Evolutionary conservation across 2,329 filamentous ascomycete species (phyloP).

Genomic region (Pseudonectria foliicola): DNA sequence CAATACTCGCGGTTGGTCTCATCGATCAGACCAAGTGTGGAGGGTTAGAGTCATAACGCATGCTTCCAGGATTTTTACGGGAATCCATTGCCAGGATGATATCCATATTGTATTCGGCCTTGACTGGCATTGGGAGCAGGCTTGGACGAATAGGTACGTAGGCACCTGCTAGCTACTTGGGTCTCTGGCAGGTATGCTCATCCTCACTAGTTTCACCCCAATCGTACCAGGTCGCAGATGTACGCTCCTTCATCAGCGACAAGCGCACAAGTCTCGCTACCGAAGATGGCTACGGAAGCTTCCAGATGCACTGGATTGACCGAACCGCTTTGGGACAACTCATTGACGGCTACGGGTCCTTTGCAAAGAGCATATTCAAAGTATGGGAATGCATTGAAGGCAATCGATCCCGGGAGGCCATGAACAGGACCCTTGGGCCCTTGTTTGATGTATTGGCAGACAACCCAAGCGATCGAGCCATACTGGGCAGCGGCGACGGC

Average conservation of each 20-base stretch:
- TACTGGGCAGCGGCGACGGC: constrained; percentile 6
- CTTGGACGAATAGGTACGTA: constrained; percentile 19
- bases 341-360: constrained; percentile 16
- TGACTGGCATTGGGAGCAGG: constrained; percentile 20
- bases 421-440: constrained; percentile 20
- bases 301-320: constrained; percentile 20
- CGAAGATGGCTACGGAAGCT: constrained; percentile 6
- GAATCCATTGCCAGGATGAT: constrained; percentile 24
- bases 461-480: constrained; percentile 12
- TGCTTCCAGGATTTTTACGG: constrained; percentile 15
- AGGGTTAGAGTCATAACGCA: constrained; percentile 10
- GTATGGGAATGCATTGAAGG: constrained; percentile 14
- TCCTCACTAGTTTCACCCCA: constrained; percentile 15
- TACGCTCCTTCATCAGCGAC: constrained; percentile 14
- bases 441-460: constrained; percentile 15
- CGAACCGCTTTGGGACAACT: constrained; percentile 14
- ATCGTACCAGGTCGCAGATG: constrained; percentile 18
- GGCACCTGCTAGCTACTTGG: not conserved
- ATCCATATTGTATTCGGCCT: constrained; percentile 17
- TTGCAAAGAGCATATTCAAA: constrained; percentile 14
- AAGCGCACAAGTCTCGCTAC: constrained; percentile 21
- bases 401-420: constrained; percentile 12
- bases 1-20: not conserved
- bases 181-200: constrained; percentile 5
- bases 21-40: constrained; percentile 1